These are phyloP conservation scores for Fusarium scirpi DNA, from an alignment of 2,329 filamentous ascomycete species.

Conservation along the genomic window DNA sequence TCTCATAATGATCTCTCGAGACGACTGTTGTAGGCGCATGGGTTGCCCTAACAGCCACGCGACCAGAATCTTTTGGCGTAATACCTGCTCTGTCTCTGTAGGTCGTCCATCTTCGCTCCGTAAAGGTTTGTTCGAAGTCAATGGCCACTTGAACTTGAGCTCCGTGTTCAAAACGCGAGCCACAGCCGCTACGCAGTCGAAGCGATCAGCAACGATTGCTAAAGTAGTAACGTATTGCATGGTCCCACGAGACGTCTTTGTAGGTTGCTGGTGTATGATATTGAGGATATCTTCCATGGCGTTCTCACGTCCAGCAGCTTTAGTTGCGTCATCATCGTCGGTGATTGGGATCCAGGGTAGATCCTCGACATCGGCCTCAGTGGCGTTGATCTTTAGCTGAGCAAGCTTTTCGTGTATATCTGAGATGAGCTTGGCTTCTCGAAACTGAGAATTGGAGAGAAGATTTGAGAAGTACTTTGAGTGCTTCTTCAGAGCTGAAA, in stretches of 20 bases:
- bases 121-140: constrained; percentile 56
- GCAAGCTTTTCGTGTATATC: constrained; percentile 64
- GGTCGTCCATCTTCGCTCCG: constrained; percentile 53
- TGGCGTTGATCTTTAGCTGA: constrained; percentile 59
- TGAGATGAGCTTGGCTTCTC: constrained; percentile 69
- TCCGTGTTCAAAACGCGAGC: constrained; percentile 63
- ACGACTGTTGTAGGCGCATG: constrained; percentile 69
- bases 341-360: constrained; percentile 74
- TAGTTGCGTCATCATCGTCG: constrained; percentile 77
- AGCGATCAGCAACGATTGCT: constrained; percentile 78
- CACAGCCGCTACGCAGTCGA: constrained; percentile 71
- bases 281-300: constrained; percentile 76
- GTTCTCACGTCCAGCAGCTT: constrained; percentile 67
- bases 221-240: constrained; percentile 75
- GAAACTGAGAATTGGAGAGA: constrained; percentile 71
- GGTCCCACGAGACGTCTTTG: constrained; percentile 57
- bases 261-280: constrained; percentile 70
- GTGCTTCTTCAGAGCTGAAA: constrained; percentile 66
- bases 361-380: constrained; percentile 60
- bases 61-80: constrained; percentile 77
- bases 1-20: constrained; percentile 73
- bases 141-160: constrained; percentile 67
- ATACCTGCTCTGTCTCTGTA: constrained; percentile 69
- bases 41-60: constrained; percentile 74
- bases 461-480: constrained; percentile 79